These are phyloP conservation scores for Asterionellopsis glacialis DNA, from an alignment of 108 stramenopile genomes.

Conservation along the genomic window DNA sequence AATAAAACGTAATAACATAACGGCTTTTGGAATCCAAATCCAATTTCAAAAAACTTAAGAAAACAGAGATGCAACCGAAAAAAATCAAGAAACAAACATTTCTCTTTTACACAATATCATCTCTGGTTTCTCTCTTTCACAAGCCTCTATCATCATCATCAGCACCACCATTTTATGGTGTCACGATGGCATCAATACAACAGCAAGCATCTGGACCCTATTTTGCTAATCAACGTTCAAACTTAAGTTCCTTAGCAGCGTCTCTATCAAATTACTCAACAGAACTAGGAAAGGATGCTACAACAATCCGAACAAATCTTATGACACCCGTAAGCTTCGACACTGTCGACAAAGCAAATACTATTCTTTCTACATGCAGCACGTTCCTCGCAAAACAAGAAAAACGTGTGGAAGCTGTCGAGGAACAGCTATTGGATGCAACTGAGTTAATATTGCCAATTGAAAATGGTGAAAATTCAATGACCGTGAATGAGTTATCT, in stretches of 20 bases:
- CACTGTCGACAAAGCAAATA: neutral
- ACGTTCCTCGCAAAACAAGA: neutral
- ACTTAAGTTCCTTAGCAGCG: neutral
- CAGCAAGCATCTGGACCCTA: neutral
- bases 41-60: too few species aligned
- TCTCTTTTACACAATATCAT: too few species aligned
- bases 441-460: slow-evolving; percentile 1
- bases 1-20: too few species aligned
- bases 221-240: neutral
- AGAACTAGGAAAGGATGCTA: neutral
- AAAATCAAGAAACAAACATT: too few species aligned
- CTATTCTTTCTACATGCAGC: neutral
- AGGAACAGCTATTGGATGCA: neutral
- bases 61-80: too few species aligned
- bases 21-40: too few species aligned
- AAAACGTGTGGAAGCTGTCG: neutral
- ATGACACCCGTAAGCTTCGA: neutral
- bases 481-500: neutral
- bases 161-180: too few species aligned
- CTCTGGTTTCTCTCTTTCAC: too few species aligned
- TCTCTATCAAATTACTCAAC: neutral
- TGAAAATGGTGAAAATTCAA: neutral
- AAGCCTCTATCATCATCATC: too few species aligned
- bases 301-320: neutral
- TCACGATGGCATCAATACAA: too few species aligned